phyloP scores from a whole-genome alignment of 208 protist genomes.

The Phytomonas sp. region DNA sequence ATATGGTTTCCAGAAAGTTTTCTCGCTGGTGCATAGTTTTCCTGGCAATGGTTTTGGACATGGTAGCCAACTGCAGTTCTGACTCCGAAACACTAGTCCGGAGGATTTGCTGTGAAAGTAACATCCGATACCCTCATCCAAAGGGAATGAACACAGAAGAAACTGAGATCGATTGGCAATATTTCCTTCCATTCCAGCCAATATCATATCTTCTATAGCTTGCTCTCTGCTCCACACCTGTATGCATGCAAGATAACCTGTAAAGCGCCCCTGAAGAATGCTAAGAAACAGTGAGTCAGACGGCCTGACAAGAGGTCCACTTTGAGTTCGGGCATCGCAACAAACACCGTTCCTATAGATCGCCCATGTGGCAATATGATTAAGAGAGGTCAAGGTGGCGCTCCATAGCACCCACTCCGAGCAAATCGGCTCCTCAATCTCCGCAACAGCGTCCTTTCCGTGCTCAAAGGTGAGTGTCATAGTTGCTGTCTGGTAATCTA shows the following conservation, averaged over 20 bases:
- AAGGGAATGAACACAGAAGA: constrained; percentile 47
- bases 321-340: constrained; percentile 32
- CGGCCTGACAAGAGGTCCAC: constrained; percentile 34
- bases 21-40: constrained; percentile 11
- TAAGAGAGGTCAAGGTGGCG: constrained; percentile 43
- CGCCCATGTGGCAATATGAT: constrained; percentile 58
- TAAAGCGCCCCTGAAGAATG: constrained; percentile 18
- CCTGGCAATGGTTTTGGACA: constrained; percentile 25
- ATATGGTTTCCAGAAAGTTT: constrained; percentile 30
- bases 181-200: neutral
- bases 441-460: constrained; percentile 43
- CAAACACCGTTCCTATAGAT: constrained; percentile 61
- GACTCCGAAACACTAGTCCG: constrained; percentile 40
- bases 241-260: constrained; percentile 26
- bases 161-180: constrained; percentile 22
- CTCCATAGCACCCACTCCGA: constrained; percentile 65
- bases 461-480: constrained; percentile 58
- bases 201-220: constrained; percentile 30
- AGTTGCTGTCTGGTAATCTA: constrained; percentile 32
- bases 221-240: constrained; percentile 45
- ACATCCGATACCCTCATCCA: constrained; percentile 65
- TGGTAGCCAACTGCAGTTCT: constrained; percentile 28
- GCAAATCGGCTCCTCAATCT: constrained; percentile 54
- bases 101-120: constrained; percentile 36
- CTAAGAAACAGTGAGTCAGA: constrained; percentile 9